Evolutionary conservation across 2,329 filamentous ascomycete species (phyloP).

Genomic region (Cercospora sp.): DNA sequence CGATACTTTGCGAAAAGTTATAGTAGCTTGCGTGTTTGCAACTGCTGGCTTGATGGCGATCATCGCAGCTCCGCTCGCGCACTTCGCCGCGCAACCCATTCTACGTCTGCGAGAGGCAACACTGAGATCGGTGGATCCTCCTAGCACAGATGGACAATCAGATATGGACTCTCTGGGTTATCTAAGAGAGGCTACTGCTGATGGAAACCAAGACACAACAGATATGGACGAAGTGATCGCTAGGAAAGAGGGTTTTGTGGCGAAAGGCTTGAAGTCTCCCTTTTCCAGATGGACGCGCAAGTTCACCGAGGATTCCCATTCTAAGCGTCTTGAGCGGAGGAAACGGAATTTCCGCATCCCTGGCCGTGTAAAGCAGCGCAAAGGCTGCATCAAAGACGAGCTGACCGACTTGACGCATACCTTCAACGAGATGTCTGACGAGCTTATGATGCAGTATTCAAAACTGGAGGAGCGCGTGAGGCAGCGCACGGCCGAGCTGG

Average conservation of each 20-base stretch:
- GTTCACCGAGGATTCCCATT: constrained; percentile 32
- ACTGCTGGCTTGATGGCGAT: constrained; percentile 70
- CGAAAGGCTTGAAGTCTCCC: constrained; percentile 35
- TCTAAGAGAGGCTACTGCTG: constrained; percentile 31
- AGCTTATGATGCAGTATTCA: constrained; percentile 82
- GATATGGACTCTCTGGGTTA: constrained; percentile 36
- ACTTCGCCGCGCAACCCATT: constrained; percentile 79
- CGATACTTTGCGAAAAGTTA: constrained; percentile 70
- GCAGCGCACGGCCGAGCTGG: constrained; percentile 78
- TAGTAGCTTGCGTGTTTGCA: constrained; percentile 82
- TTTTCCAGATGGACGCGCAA: constrained; percentile 30
- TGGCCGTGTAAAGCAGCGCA: constrained; percentile 72
- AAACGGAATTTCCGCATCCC: constrained; percentile 74
- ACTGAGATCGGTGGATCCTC: constrained; percentile 68
- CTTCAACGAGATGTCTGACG: constrained; percentile 93
- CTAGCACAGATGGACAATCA: constrained; percentile 40
- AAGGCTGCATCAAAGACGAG: constrained; percentile 78
- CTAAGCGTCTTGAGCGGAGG: constrained; percentile 39
- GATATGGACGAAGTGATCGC: constrained; percentile 37
- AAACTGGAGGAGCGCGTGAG: constrained; percentile 81
- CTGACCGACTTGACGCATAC: constrained; percentile 77
- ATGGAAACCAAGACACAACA: constrained; percentile 44
- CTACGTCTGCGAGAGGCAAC: constrained; percentile 73
- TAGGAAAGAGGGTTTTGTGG: constrained; percentile 49
- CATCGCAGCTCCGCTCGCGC: constrained; percentile 74